A percentile compares a stretch with the other conserved stretches of the same genome.
Conservation (phyloP, 371 early-diverging fungal species). For the Mucor ambiguus region DNA sequence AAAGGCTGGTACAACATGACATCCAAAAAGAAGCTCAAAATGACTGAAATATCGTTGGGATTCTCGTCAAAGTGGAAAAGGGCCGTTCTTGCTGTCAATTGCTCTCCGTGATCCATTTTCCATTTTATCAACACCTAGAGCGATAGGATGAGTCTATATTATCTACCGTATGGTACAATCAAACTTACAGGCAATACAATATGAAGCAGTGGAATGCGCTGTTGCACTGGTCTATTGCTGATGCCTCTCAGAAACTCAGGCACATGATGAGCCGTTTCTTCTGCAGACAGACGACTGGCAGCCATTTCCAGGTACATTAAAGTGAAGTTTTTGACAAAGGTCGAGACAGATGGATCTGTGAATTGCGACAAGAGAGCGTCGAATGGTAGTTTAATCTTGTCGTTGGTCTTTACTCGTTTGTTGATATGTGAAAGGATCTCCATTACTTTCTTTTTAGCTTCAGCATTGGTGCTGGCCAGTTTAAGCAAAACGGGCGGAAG, state of each 20-base stretch:
- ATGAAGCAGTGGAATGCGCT: conserved; percentile 64
- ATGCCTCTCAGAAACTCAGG: conserved; percentile 65
- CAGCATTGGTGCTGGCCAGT: conserved; percentile 61
- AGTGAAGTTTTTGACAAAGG: conserved; percentile 70
- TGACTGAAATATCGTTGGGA: conserved; percentile 56
- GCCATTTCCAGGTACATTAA: conserved; percentile 80
- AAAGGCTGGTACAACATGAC: conserved; percentile 67
- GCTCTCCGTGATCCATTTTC: conserved; percentile 51
- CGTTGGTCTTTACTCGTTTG: conserved; percentile 71
- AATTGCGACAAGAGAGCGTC: conserved; percentile 58
- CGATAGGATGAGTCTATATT: neutral
- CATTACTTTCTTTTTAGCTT: conserved; percentile 65
- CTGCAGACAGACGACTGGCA: conserved; percentile 48
- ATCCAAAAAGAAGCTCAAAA: conserved; percentile 65
- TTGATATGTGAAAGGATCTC: conserved; percentile 80
- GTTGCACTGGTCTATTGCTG: conserved; percentile 54
- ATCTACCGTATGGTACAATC: neutral
- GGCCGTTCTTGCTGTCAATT: conserved; percentile 46
- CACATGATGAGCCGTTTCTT: conserved; percentile 44
- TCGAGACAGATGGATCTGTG: conserved; percentile 35
- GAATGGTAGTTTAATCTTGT: conserved; percentile 65
- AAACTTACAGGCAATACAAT: conserved; percentile 64
- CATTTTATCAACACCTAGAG: conserved; percentile 55
- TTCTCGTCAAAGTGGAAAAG: conserved; percentile 58
- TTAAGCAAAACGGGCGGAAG: conserved; percentile 81